These are phyloP conservation scores for Kalanchoe fedtschenkoi DNA, from an alignment of 164 flowering plant species.

Conservation along the genomic window DNA sequence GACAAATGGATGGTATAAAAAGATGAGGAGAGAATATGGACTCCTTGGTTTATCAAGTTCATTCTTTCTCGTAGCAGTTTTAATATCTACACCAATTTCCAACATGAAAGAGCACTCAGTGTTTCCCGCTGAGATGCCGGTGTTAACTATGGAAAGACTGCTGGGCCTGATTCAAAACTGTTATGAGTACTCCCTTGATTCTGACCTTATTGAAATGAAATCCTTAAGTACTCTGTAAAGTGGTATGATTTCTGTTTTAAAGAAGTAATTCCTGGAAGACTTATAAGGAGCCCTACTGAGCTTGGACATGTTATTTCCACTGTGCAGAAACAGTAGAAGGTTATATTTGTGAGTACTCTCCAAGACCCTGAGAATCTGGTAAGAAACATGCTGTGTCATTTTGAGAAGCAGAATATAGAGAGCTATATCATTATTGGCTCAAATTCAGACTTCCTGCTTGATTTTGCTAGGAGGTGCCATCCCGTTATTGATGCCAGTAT, in stretches of 20 bases:
- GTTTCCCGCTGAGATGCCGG: conserved; percentile 89
- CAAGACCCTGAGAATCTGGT: conserved; percentile 20
- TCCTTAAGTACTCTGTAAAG: conserved; percentile 47
- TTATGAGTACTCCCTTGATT: conserved; percentile 41
- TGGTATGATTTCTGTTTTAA: conserved; percentile 96
- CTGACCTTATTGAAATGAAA: conserved; percentile 37
- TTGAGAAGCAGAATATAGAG: conserved; percentile 53
- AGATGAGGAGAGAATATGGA: conserved; percentile 92
- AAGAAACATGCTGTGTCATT: conserved; percentile 71
- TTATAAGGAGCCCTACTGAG: conserved; percentile 36
- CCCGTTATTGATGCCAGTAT: conserved; percentile 40
- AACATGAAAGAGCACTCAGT: conserved; percentile 70
- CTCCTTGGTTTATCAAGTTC: conserved; percentile 98
- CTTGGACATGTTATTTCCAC: conserved; percentile 42
- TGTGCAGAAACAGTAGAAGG: conserved; percentile 39
- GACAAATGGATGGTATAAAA: conserved; percentile 94
- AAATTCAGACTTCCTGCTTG: conserved; percentile 34
- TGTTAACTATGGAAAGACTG: conserved; percentile 89
- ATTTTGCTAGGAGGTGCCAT: conserved; percentile 81
- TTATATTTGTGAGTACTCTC: conserved; percentile 48
- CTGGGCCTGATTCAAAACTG: conserved; percentile 90
- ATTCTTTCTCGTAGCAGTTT: conserved; percentile 74
- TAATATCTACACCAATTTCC: conserved; percentile 76
- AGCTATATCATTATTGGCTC: conserved; percentile 62
- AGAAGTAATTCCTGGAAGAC: conserved; percentile 56